These are phyloP conservation scores for Entrophospora sp. DNA, from an alignment of 192 early-diverging fungal species.

Conservation along the genomic window DNA sequence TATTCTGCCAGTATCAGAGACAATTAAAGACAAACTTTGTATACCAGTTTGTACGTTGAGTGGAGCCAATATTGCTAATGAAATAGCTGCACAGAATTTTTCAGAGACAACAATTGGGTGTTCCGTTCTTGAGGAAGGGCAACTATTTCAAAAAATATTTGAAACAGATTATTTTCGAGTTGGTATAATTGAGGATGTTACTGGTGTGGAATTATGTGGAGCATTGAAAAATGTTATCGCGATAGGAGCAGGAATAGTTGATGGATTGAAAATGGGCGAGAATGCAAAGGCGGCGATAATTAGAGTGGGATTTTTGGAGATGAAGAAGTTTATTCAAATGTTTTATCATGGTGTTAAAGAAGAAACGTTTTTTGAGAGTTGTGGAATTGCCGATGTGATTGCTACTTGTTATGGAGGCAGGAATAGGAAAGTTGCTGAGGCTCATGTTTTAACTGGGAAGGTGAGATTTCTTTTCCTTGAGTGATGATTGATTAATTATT, in stretches of 20 bases:
- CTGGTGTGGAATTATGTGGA: conserved; percentile 94
- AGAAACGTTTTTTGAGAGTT: conserved; percentile 95
- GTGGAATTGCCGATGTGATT: conserved; percentile 94
- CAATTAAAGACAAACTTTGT: conserved; percentile 43
- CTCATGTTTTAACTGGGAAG: conserved; percentile 84
- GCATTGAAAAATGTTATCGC: conserved; percentile 99
- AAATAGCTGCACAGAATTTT: conserved; percentile 89
- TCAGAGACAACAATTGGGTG: conserved; percentile 94
- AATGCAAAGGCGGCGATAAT: conserved; percentile 99
- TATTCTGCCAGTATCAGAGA: conserved; percentile 69
- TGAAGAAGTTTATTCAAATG: conserved; percentile 83
- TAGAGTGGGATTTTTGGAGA: conserved; percentile 89
- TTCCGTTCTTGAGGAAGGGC: conserved; percentile 56
- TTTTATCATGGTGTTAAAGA: conserved; percentile 78
- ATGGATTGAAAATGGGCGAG: conserved; percentile 87
- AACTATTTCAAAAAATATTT: conserved; percentile 72
- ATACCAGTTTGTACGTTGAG: conserved; percentile 78
- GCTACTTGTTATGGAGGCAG: conserved; percentile 97
- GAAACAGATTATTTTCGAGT: conserved; percentile 86
- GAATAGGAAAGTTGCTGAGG: conserved; percentile 89
- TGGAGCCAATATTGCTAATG: conserved; percentile 97
- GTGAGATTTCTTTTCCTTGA: too few species aligned
- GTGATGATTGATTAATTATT: too few species aligned
- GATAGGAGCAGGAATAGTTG: conserved; percentile 89
- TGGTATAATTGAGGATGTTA: conserved; percentile 73